phyloP scores from a whole-genome alignment of 805 yeast species.

The Zygotorulaspora danielsina region DNA sequence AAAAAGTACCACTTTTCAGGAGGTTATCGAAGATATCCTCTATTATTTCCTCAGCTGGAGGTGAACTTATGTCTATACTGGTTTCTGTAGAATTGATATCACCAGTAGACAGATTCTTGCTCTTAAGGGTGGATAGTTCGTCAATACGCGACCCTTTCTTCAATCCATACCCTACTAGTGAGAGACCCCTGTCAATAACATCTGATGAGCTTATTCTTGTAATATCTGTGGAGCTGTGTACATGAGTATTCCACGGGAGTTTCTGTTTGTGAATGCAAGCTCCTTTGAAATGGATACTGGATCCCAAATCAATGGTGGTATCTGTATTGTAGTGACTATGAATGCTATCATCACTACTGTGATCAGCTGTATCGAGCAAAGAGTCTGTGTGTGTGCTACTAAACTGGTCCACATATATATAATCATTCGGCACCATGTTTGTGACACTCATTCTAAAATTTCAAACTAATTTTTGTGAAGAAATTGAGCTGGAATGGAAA shows the following conservation, averaged over 20 bases:
- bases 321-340: too few relatives aligned
- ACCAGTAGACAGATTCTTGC: slow-evolving; percentile 17
- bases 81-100: slow-evolving; percentile 5
- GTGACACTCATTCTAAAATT: too few relatives aligned
- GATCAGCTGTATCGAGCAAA: too few relatives aligned
- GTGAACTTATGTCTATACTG: slow-evolving; percentile 8
- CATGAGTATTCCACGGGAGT: not conserved
- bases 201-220: not conserved
- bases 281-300: too few relatives aligned
- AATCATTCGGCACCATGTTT: too few relatives aligned
- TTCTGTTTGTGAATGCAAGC: too few relatives aligned
- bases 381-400: too few relatives aligned
- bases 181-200: slow-evolving; percentile 19
- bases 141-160: slow-evolving; percentile 1
- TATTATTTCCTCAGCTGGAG: slow-evolving; percentile 23
- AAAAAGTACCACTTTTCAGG: slow-evolving; percentile 25
- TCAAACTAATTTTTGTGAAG: too few relatives aligned
- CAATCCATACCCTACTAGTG: slow-evolving; percentile 20
- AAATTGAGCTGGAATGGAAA: not conserved
- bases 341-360: too few relatives aligned
- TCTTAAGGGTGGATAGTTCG: slow-evolving; percentile 7
- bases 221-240: not conserved
- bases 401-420: too few relatives aligned
- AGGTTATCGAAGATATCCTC: slow-evolving; percentile 22
- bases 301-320: too few relatives aligned